Evolutionary conservation across 768 basidiomycete genomes (phyloP).

Genomic region (Multifurca ochricompacta): DNA sequence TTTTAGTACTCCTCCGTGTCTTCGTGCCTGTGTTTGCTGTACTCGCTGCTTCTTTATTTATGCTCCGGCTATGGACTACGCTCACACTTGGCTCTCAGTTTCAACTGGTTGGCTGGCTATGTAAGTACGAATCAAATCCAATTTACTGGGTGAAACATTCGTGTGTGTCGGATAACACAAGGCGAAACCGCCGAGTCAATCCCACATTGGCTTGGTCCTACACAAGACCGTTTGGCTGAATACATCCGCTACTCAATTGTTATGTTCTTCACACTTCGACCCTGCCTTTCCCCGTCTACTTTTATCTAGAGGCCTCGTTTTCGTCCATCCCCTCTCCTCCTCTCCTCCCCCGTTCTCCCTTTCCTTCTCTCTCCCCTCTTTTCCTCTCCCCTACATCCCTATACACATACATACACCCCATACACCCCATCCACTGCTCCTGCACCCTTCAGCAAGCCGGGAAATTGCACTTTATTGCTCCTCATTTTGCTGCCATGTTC

Average conservation of each 20-base stretch:
- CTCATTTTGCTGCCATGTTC: constrained; percentile 15
- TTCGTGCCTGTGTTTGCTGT: too few species aligned
- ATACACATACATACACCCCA: not conserved
- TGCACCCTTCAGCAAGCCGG: too few species aligned
- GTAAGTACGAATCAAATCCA: not conserved
- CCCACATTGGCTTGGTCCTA: not conserved
- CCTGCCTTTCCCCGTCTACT: constrained; percentile 1
- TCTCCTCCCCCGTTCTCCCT: not conserved
- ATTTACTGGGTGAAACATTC: not conserved
- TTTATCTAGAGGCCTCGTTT: not conserved
- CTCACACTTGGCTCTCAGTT: too few species aligned
- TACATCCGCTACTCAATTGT: constrained; percentile 2
- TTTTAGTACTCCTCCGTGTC: too few species aligned
- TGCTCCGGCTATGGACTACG: too few species aligned
- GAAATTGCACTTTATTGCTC: too few species aligned
- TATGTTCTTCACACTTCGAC: not conserved
- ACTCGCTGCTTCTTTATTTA: too few species aligned
- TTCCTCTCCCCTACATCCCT: not conserved
- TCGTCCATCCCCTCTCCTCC: not conserved
- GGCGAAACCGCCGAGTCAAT: not conserved
- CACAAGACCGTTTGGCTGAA: not conserved
- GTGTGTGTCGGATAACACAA: constrained; percentile 3
- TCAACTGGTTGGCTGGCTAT: too few species aligned
- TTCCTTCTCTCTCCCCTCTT: not conserved
- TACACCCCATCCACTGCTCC: too few species aligned